phyloP scores from a whole-genome alignment of 768 basidiomycete genomes.

The Rossbeevera mucosa region DNA sequence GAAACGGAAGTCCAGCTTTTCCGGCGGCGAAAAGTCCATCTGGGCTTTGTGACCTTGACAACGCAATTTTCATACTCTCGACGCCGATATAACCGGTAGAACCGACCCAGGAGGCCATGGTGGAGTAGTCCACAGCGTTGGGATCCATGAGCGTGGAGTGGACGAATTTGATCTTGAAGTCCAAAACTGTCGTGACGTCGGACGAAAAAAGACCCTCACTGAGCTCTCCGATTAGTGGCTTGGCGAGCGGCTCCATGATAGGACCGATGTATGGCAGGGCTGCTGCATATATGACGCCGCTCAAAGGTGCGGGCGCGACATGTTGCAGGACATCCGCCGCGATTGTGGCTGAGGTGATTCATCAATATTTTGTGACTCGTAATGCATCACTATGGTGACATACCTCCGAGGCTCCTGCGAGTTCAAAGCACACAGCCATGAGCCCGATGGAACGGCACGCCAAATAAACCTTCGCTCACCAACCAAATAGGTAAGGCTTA shows the following conservation, averaged over 20 bases:
- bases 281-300: constrained; percentile 5
- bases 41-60: background rate
- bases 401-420: constrained; percentile 7
- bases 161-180: constrained; percentile 4
- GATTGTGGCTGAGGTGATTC: background rate
- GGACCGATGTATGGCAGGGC: constrained; percentile 9
- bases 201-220: background rate
- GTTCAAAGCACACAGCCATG: background rate
- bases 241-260: constrained; percentile 1
- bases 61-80: background rate
- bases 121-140: constrained; percentile 3
- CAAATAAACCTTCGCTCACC: background rate
- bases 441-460: background rate
- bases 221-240: constrained; percentile 1
- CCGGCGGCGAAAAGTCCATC: constrained; percentile 1
- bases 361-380: background rate
- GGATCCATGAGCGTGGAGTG: constrained; percentile 4
- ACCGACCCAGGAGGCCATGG: constrained; percentile 5
- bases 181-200: background rate
- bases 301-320: background rate
- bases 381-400: background rate
- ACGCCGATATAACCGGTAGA: background rate
- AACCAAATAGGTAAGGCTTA: background rate
- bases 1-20: background rate
- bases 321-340: constrained; percentile 3